Base-by-base conservation (phyloP, 345 rosid species). In the Dipteronia sinensis region DNA sequence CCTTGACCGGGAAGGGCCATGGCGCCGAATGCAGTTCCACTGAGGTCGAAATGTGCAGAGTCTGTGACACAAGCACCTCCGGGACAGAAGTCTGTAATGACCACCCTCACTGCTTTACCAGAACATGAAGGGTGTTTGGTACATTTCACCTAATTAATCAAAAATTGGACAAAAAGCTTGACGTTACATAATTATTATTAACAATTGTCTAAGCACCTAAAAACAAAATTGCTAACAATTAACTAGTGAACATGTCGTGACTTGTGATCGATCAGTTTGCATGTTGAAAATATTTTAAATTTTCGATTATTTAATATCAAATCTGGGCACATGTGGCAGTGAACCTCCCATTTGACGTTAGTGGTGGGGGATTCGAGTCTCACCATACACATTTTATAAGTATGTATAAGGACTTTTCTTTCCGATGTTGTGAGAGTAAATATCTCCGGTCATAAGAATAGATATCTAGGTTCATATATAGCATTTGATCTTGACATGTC, bases 21-120 rank as follows among this genome's bases (percentile, higher is more conserved):
- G 73, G 92, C 85, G 7, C 89, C 86, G 25, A 87, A 83, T 3
- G 92, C 82, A 0, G 88, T 85, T 22, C 90, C 87, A 17, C 92
- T 87, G 2, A 89, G 83, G 68, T 89, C 92, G 29, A 89, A 87
- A 84, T 89, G 90, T 56, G 85, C 79, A 1, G 85, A 74, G 7
- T 87, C 87, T 1, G 86, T 34, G 13, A 4, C 75, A 27, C 86
- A 82, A 8, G 70, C 70, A 10, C 90, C 84, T n/a, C 87, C 88
- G 0, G 87, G 89, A 74, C 90, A 89, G 5, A 19, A 81, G 67
- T 89, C 92, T 10, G 87, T 89, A 40, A 89, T 83, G 7, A 89
- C 83, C 12, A 87, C 92, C 17, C 83, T 77, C 3, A 75, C 81
- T 7, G 88, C 76, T 38, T 81, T 86, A 15, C 82, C 88, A 0